These are phyloP conservation scores for Trametes elegans DNA, from an alignment of 768 basidiomycete genomes.

Conservation along the genomic window DNA sequence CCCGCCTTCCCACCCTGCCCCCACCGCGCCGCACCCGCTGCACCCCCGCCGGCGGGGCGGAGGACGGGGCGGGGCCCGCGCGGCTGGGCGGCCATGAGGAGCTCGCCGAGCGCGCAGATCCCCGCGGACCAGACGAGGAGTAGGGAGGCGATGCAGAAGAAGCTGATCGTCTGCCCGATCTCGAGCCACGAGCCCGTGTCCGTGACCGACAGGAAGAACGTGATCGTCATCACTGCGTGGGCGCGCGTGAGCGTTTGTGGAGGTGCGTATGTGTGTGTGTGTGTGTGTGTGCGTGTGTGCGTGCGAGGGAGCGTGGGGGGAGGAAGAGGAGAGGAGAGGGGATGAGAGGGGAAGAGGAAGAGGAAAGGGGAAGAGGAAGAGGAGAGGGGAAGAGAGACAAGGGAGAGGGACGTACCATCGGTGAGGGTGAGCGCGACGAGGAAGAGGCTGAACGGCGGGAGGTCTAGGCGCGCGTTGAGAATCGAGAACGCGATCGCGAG, in stretches of 20 bases:
- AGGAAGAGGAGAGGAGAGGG: background rate
- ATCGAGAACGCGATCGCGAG: conserved; percentile 67
- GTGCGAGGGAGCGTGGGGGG: background rate
- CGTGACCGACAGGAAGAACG: conserved; percentile 81
- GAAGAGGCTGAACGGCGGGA: conserved; percentile 81
- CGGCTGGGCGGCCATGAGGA: conserved; percentile 49
- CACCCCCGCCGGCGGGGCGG: background rate
- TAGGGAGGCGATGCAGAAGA: conserved; percentile 82
- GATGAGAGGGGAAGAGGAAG: background rate
- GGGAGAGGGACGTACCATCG: conserved; percentile 48
- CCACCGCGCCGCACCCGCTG: background rate
- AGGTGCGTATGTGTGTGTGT: background rate
- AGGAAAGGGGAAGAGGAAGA: too few relatives aligned
- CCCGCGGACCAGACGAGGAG: conserved; percentile 78
- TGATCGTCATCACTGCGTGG: conserved; percentile 68
- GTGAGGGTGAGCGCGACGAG: conserved; percentile 73
- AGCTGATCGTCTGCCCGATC: conserved; percentile 85
- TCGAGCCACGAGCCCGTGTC: conserved; percentile 86
- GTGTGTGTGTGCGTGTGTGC: conserved; percentile 25
- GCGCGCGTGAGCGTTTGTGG: background rate
- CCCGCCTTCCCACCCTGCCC: background rate
- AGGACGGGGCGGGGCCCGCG: background rate
- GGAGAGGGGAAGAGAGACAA: background rate
- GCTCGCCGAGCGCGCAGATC: conserved; percentile 70
- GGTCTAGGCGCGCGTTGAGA: conserved; percentile 60